phyloP scores from a whole-genome alignment of 2,329 filamentous ascomycete species.

The Botrytis hyacinthi region DNA sequence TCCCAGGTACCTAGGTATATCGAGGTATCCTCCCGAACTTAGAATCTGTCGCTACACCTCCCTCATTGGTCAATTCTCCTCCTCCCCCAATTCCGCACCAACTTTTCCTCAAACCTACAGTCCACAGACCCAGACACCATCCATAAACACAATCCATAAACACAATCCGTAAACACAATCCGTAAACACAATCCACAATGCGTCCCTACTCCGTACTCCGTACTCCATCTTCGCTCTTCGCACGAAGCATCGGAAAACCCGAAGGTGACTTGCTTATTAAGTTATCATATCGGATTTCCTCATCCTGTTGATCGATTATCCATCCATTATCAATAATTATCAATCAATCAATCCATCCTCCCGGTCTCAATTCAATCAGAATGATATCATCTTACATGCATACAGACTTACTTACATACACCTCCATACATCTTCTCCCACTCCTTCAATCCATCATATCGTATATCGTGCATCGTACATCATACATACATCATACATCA shows the following conservation, averaged over 20 bases:
- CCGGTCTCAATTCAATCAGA: not conserved
- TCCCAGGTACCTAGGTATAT: too few species aligned
- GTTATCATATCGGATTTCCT: not conserved
- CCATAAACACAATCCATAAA: too few species aligned
- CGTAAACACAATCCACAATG: too few species aligned
- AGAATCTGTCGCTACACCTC: not conserved
- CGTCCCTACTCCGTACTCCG: too few species aligned
- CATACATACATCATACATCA: too few species aligned
- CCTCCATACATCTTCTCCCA: not conserved
- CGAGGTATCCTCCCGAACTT: not conserved
- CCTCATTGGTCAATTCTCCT: not conserved
- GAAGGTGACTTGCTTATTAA: not conserved
- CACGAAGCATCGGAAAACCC: not conserved
- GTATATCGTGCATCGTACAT: too few species aligned
- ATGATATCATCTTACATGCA: conserved; percentile 4
- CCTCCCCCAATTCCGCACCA: not conserved
- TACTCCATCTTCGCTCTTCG: not conserved
- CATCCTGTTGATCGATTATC: not conserved
- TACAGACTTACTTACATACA: not conserved
- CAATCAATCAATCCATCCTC: not conserved
- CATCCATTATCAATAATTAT: not conserved
- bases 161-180: too few species aligned
- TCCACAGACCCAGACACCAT: too few species aligned
- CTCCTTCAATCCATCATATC: not conserved
- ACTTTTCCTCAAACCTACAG: not conserved